A percentile compares a stretch with the other conserved stretches of the same genome.
Evolutionary conservation across 176 grass and related monocot genomes (phyloP).

Genomic region (Puccinellia tenuiflora): DNA sequence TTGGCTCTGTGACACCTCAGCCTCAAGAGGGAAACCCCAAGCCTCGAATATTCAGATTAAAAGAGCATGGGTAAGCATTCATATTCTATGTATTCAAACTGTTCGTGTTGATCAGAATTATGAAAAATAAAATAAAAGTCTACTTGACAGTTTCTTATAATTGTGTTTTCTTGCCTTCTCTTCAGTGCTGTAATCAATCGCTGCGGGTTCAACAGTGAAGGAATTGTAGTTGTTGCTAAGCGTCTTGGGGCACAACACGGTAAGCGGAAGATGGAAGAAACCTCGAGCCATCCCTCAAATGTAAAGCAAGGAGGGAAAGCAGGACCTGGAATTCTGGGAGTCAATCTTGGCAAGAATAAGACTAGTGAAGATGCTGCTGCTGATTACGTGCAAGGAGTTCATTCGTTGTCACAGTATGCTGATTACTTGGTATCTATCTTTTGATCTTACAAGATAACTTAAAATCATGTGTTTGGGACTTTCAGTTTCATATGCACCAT

Average conservation of each 20-base stretch:
- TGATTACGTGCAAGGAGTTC: conserved; percentile 97
- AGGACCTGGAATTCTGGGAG: conserved; percentile 91
- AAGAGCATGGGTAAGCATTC: conserved; percentile 63
- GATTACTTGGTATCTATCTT: conserved; percentile 81
- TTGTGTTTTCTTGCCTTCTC: conserved; percentile 19
- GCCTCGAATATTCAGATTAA: conserved; percentile 84
- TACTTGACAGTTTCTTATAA: background rate
- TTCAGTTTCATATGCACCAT: conserved; percentile 6
- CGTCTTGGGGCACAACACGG: conserved; percentile 95
- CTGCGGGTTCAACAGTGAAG: conserved; percentile 92
- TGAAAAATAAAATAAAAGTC: background rate
- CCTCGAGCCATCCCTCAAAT: conserved; percentile 40
- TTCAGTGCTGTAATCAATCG: conserved; percentile 86
- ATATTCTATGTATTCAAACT: background rate
- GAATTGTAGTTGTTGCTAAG: conserved; percentile 91
- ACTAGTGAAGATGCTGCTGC: conserved; percentile 86
- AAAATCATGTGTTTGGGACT: background rate
- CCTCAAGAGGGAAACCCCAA: conserved; percentile 96
- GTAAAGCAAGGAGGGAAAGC: conserved; percentile 92
- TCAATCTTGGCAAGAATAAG: conserved; percentile 99
- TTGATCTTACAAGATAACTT: conserved; percentile 8
- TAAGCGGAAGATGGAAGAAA: conserved; percentile 98
- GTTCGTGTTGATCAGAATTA: background rate
- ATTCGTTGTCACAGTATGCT: conserved; percentile 97
- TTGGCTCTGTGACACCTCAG: conserved; percentile 92